Conservation (phyloP, 2,329 filamentous ascomycete species). For the Coniochaeta ligniaria region DNA sequence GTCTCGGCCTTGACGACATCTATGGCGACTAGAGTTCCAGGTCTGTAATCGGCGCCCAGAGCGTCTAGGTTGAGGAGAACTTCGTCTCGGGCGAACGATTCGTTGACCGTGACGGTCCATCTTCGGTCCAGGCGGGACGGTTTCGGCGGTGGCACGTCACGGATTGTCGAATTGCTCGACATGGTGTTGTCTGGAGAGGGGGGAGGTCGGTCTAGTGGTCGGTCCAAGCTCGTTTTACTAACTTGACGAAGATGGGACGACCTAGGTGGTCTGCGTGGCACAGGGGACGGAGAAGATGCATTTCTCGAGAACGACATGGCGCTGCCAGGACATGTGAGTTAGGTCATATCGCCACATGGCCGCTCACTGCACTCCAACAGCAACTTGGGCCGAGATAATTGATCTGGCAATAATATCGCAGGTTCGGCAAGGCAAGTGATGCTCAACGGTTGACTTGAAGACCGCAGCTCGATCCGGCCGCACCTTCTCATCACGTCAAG, state of each 20-base stretch:
- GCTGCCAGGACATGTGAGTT: background rate
- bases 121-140: constrained; percentile 32
- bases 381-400: background rate
- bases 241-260: constrained; percentile 45
- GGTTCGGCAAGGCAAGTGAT: background rate
- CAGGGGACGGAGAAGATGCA: constrained; percentile 29
- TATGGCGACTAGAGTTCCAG: constrained; percentile 68
- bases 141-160: constrained; percentile 19
- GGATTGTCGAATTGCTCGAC: constrained; percentile 43
- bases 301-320: constrained; percentile 30
- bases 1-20: constrained; percentile 49
- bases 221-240: constrained; percentile 41
- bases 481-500: background rate
- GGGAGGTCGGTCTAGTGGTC: constrained; percentile 27
- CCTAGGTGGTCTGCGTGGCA: constrained; percentile 42
- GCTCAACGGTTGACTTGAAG: background rate
- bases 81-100: constrained; percentile 70
- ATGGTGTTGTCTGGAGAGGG: constrained; percentile 36
- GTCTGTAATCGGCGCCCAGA: constrained; percentile 54
- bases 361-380: background rate
- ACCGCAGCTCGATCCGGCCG: background rate
- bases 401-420: background rate
- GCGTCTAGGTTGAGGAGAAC: constrained; percentile 71
- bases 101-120: constrained; percentile 56
- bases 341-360: background rate